A percentile compares a stretch with the other conserved stretches of the same genome.
phyloP scores from a whole-genome alignment of 352 stramenopile genomes.

The Pythium rishiriense region DNA sequence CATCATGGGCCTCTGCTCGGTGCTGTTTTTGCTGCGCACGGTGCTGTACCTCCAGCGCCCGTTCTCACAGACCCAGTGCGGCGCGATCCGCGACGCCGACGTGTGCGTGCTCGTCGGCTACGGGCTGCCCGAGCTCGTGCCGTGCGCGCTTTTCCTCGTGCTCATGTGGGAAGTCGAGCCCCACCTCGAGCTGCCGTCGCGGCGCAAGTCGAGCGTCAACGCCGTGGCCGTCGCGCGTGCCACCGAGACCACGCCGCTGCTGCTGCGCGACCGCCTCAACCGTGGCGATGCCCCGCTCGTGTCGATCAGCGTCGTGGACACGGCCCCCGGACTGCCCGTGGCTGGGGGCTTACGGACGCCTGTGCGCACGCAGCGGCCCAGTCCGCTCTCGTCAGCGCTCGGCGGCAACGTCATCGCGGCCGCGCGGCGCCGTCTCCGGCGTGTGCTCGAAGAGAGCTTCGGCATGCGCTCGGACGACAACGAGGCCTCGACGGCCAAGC shows the following conservation, averaged over 20 bases:
- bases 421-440: conserved; percentile 40
- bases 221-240: conserved; percentile 23
- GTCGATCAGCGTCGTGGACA: conserved; percentile 9
- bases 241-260: conserved; percentile 48
- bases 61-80: conserved; percentile 74
- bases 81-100: conserved; percentile 56
- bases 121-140: conserved; percentile 67
- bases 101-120: conserved; percentile 77
- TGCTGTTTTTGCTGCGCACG: conserved; percentile 68
- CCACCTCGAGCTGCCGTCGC: conserved; percentile 58
- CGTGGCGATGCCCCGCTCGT: background rate
- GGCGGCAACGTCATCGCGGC: conserved; percentile 53
- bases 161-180: conserved; percentile 89
- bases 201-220: conserved; percentile 51
- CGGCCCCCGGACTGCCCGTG: background rate
- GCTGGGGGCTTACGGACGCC: conserved; percentile 1
- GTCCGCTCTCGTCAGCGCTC: conserved; percentile 61
- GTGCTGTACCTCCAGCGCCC: conserved; percentile 82
- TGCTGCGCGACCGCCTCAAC: conserved; percentile 30
- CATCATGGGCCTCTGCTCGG: conserved; percentile 68
- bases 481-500: conserved; percentile 13
- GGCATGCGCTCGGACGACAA: conserved; percentile 28
- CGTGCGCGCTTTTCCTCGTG: conserved; percentile 72
- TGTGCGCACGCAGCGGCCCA: conserved; percentile 37
- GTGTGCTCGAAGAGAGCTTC: conserved; percentile 35